These are phyloP conservation scores for Hypoxylon cercidicola DNA, from an alignment of 495 filamentous ascomycete genomes.

Conservation along the genomic window DNA sequence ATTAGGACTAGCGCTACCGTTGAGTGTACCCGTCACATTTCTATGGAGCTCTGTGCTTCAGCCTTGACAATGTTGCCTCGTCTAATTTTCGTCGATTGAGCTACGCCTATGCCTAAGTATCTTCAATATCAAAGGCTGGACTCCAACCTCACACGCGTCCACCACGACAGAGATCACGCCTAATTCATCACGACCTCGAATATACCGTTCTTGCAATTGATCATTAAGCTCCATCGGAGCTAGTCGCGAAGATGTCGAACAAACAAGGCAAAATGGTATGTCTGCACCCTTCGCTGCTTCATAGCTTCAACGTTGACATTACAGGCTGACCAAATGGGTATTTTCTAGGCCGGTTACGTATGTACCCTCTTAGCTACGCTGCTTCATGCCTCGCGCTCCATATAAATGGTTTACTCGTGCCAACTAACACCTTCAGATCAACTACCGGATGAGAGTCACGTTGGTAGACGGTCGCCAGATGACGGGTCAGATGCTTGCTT, in stretches of 20 bases:
- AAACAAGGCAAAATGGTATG: slow-evolving; percentile 99
- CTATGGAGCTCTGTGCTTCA: slow-evolving; percentile 33
- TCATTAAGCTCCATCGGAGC: slow-evolving; percentile 71
- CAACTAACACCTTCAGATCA: slow-evolving; percentile 76
- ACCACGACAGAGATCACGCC: slow-evolving; percentile 37
- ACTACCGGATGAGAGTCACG: slow-evolving; percentile 98
- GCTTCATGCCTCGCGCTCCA: neutral
- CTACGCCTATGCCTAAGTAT: slow-evolving; percentile 37
- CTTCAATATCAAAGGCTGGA: slow-evolving; percentile 46
- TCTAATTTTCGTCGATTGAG: slow-evolving; percentile 40
- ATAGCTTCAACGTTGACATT: slow-evolving; percentile 67
- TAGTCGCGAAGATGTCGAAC: slow-evolving; percentile 79
- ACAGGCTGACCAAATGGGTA: slow-evolving; percentile 72
- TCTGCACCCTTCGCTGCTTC: slow-evolving; percentile 50
- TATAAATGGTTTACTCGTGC: slow-evolving; percentile 6
- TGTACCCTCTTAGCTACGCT: slow-evolving; percentile 54
- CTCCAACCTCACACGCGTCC: slow-evolving; percentile 46
- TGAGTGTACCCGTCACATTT: slow-evolving; percentile 5
- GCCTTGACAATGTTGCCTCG: slow-evolving; percentile 41
- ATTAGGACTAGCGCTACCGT: slow-evolving; percentile 12
- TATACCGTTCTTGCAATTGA: slow-evolving; percentile 64
- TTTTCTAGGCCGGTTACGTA: slow-evolving; percentile 92
- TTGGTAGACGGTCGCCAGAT: slow-evolving; percentile 96
- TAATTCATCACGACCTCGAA: slow-evolving; percentile 45
- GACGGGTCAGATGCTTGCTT: slow-evolving; percentile 96